Percentiles rank a stretch among this genome's conserved stretches.
Conservation (phyloP, 129 eudicot species). For the Heracleum sosnowskyi region DNA sequence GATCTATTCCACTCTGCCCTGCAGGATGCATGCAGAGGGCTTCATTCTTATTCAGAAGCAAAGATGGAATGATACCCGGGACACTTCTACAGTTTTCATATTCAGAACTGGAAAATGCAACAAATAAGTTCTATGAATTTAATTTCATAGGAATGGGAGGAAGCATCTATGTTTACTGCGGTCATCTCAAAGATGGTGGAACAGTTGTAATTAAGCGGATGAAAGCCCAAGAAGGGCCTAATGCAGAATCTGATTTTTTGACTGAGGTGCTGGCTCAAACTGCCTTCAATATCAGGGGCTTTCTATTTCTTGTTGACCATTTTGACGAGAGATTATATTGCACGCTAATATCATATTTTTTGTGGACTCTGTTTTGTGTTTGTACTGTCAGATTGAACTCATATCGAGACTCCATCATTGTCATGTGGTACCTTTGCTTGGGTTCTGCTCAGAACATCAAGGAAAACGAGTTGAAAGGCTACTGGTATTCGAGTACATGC, state of each 20-base stretch:
- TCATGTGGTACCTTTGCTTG: too few species aligned
- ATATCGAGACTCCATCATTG: too few species aligned
- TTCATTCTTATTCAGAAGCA: too few species aligned
- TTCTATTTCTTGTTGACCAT: background rate
- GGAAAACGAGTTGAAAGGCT: slow-evolving; percentile 77
- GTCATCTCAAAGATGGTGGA: slow-evolving; percentile 76
- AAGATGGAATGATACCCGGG: too few species aligned
- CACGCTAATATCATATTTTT: too few species aligned
- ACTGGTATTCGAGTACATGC: slow-evolving; percentile 68
- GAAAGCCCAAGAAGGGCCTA: slow-evolving; percentile 56
- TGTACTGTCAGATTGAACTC: too few species aligned
- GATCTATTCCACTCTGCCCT: background rate
- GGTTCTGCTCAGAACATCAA: slow-evolving; percentile 64
- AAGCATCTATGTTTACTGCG: too few species aligned
- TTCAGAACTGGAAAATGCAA: too few species aligned
- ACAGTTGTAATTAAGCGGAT: slow-evolving; percentile 80
- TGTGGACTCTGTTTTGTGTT: too few species aligned
- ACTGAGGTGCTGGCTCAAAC: slow-evolving; percentile 53
- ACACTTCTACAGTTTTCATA: too few species aligned
- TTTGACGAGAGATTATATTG: background rate
- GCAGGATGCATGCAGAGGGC: slow-evolving; percentile 60
- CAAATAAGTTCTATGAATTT: too few species aligned
- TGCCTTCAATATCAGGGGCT: background rate
- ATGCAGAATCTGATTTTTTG: slow-evolving; percentile 61
- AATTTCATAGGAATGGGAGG: too few species aligned